Evolutionary conservation across 495 filamentous ascomycete species (phyloP), one percentile per base, ranked within the genome.

Genomic region (Viridothelium virens): DNA sequence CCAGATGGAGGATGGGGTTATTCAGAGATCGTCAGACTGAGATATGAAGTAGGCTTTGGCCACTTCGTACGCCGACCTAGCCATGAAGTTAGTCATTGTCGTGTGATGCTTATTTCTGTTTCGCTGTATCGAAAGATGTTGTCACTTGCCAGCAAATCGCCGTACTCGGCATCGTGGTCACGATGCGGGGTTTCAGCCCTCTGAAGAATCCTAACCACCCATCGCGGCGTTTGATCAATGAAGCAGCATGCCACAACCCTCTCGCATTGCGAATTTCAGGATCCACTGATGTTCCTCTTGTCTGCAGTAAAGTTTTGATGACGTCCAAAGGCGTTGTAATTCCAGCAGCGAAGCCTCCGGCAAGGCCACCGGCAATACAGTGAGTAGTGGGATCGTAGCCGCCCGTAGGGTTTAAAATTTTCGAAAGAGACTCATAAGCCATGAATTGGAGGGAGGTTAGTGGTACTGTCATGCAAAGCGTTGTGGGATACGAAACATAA

Each of bases 401-500:
- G 73, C 84, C 89, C 47, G 78, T 79, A 1, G 93, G 93, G 74
- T 96, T 96, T 84, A 97, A 89, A 38, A 90, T 74, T 69, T 95
- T 96, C 2, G 92, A 96, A 66, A 97, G 87, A 34, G 92, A 96
- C 75, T 97, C 94, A 82, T 97, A 98, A 56, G 91, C 92, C 65
- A 93, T 88, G 76, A 98, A 97, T 76, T 98, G 94, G 14, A 95
- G 84, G 7, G 93, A 93, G 16, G 93, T 97, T 78, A 96, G 97
- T 9, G 94, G 94, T 36, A 99, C 91, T 10, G 93, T 97, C 95
- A 99, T 99, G 76, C 89, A 93, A 31, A 99, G 82, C 10, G 94
- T 97, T 33, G 95, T 99, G 9, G 94, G 94, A 76, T 99, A 99
- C 56, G 94, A 99, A 71, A 97, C 86, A 81, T 97, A 99, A 81